Evolutionary conservation across 345 rosid genomes (phyloP), one percentile per base, ranked within the genome.

Genomic region (Toxicodendron radicans): DNA sequence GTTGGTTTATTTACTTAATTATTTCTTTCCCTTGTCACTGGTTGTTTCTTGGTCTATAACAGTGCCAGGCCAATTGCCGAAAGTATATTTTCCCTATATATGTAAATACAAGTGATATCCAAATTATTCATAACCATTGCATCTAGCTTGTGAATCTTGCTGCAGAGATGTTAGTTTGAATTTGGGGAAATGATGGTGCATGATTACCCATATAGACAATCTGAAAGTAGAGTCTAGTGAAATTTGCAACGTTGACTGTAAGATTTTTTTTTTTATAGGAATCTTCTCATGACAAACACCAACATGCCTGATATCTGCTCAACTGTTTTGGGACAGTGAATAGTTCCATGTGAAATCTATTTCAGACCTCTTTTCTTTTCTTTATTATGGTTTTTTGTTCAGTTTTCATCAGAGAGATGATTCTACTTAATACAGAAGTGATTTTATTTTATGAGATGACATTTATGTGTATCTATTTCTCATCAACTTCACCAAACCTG

Each of bases 131-230:
- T 46, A 41, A 20, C 8, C 7, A 17, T 41, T 13, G 14, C 8
- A 11, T 56, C 38, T 32, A 70, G 71, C 58, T 67, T 24, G n/a
- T 64, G 18, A 41, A 12, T 41, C 52, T 45, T 18, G 10, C 32
- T 64, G 52, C 16, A 30, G 16, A 52, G 43, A 17, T 24, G 16
- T 30, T 67, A 7, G 9, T 18, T 52, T 67, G 43, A 30, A 51
- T 30, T 66, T 30, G 30, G 52, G 59, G 30, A 63, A 51, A 67
- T 67, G 24, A 67, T 51, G 45, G 70, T 12, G 4, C 56, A 23
- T 66, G 12, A 14, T 52, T 46, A 38, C 43, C 43, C 43, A 38
- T 38, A 38, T 38, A 38, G 24, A 45, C 52, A 11, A 21, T 43
- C 17, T 64, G 27, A 64, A 11, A 45, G 20, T 38, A 38, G 43